Percentiles rank a stretch among this genome's conserved stretches.
Conservation (phyloP, 495 filamentous ascomycete species). For the Saxophila tyrrhenica region DNA sequence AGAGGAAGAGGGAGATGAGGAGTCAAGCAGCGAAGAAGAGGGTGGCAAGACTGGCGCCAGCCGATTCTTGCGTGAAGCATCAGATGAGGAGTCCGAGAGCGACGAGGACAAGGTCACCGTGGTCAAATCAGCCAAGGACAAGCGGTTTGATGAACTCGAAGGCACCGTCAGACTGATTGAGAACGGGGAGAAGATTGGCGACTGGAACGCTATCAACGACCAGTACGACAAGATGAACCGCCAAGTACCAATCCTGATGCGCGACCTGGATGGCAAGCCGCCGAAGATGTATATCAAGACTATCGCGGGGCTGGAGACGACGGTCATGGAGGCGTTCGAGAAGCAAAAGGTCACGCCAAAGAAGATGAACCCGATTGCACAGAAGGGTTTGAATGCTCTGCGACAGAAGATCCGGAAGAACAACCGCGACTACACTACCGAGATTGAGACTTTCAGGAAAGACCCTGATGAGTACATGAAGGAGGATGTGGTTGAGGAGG, state of each 20-base stretch:
- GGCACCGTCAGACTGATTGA: conserved; percentile 78
- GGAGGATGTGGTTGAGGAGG: conserved; percentile 63
- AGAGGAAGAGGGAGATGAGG: conserved; percentile 23
- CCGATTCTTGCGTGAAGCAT: conserved; percentile 66
- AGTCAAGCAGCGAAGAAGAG: conserved; percentile 46
- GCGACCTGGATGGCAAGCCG: conserved; percentile 48
- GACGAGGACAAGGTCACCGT: conserved; percentile 65
- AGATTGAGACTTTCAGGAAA: conserved; percentile 78
- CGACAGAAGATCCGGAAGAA: conserved; percentile 97
- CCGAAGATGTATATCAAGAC: conserved; percentile 89
- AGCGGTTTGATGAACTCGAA: conserved; percentile 88
- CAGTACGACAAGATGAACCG: conserved; percentile 98
- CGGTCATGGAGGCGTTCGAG: conserved; percentile 81
- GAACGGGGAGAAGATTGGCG: conserved; percentile 92
- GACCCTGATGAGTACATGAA: conserved; percentile 80
- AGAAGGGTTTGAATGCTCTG: conserved; percentile 86
- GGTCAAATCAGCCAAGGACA: conserved; percentile 95
- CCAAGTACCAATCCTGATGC: conserved; percentile 68
- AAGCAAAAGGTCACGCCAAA: conserved; percentile 93
- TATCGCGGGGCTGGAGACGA: conserved; percentile 88
- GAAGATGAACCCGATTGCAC: conserved; percentile 97
- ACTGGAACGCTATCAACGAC: conserved; percentile 77
- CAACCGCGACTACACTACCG: conserved; percentile 83
- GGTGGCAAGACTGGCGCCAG: conserved; percentile 57
- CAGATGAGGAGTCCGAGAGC: conserved; percentile 50